Conservation (phyloP, 2,329 filamentous ascomycete genomes). For the Pseudogymnoascus sp. region DNA sequence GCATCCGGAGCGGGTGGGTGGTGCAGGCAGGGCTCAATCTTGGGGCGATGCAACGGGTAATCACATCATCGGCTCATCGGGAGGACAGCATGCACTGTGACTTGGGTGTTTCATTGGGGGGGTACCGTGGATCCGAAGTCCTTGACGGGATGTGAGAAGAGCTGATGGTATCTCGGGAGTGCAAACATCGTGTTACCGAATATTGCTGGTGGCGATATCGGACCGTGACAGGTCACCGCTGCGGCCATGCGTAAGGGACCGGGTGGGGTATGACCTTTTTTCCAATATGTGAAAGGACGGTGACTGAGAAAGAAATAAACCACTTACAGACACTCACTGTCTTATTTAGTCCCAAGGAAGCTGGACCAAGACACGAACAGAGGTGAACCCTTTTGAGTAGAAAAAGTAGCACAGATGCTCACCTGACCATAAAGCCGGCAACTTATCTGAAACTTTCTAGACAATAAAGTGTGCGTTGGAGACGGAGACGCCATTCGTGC, state of each 20-base stretch:
- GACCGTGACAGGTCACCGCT: not conserved
- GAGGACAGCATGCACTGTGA: not conserved
- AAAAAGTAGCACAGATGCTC: not conserved
- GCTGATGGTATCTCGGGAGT: not conserved
- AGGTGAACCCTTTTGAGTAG: not conserved
- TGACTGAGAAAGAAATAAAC: not conserved
- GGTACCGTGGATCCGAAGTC: not conserved
- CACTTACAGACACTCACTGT: not conserved
- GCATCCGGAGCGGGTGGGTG: not conserved
- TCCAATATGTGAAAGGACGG: not conserved
- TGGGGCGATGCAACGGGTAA: not conserved
- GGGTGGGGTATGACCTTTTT: not conserved
- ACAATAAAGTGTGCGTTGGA: not conserved
- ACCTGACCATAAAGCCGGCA: not conserved
- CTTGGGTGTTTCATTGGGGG: not conserved
- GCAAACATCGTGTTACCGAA: not conserved
- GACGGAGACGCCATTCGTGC: not conserved
- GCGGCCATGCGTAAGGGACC: not conserved
- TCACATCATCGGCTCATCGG: not conserved
- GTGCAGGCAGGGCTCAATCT: not conserved
- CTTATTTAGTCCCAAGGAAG: not conserved
- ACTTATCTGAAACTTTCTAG: not conserved
- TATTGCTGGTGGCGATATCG: not conserved
- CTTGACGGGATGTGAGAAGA: too few species aligned
- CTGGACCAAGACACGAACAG: not conserved